phyloP scores from a whole-genome alignment of 441 rosid species.

The Isatis lusitanica region DNA sequence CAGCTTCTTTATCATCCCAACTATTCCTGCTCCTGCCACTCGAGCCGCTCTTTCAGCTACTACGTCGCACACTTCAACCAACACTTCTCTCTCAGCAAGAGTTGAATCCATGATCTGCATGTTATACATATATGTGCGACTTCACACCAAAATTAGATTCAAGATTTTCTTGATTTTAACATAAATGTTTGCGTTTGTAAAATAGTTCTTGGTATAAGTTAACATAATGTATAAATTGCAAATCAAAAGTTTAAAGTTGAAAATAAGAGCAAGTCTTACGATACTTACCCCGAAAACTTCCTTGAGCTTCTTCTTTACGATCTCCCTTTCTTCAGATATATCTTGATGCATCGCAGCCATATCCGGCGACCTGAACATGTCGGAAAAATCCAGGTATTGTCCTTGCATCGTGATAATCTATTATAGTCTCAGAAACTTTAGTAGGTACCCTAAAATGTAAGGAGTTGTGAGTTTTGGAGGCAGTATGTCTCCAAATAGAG shows the following conservation, averaged over 20 bases:
- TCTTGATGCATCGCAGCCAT: constrained; percentile 87
- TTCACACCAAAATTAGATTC: neutral
- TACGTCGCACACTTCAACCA: constrained; percentile 63
- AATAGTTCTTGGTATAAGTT: too few species aligned
- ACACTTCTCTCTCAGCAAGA: constrained; percentile 48
- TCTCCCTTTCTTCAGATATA: constrained; percentile 53
- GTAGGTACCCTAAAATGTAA: constrained; percentile 50
- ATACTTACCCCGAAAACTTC: constrained; percentile 53
- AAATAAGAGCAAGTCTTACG: neutral
- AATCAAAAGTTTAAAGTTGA: too few species aligned
- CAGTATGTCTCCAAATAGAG: constrained; percentile 52
- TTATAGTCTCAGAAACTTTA: neutral
- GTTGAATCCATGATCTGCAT: constrained; percentile 47
- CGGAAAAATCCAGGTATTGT: neutral
- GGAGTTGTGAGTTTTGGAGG: constrained; percentile 56
- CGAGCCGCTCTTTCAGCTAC: constrained; percentile 72
- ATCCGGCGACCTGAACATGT: constrained; percentile 49
- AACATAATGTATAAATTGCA: too few species aligned
- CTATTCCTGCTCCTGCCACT: constrained; percentile 61
- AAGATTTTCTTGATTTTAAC: neutral
- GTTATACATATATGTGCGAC: neutral
- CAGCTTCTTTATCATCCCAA: constrained; percentile 64
- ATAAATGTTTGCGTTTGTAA: neutral
- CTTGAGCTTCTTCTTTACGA: constrained; percentile 51
- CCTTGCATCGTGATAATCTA: neutral